A percentile compares a stretch with the other conserved stretches of the same genome.
Evolutionary conservation across 2,329 filamentous ascomycete species (phyloP).

Genomic region (Cytospora mali): DNA sequence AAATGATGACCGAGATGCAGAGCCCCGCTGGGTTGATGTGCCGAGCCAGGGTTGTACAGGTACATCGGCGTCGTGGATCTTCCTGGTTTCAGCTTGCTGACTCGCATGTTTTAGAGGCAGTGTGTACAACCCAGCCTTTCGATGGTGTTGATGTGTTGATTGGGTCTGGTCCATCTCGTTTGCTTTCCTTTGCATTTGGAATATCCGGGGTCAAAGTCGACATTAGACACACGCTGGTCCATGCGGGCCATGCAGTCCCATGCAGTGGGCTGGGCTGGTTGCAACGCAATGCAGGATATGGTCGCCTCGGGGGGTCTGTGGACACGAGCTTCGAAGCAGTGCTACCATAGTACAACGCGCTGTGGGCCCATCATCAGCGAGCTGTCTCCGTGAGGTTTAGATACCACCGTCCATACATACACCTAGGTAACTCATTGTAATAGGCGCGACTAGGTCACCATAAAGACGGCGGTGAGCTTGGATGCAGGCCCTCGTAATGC

Average conservation of each 20-base stretch:
- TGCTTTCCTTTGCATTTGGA: constrained; percentile 11
- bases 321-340: constrained; percentile 24
- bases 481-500: not conserved
- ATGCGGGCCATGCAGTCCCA: not conserved
- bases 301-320: constrained; percentile 8
- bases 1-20: constrained; percentile 22
- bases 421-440: no score
- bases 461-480: not conserved
- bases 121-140: constrained; percentile 9
- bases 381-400: not conserved
- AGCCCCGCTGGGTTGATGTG: constrained; percentile 19
- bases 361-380: constrained; percentile 5
- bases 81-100: constrained; percentile 29
- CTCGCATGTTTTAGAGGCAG: constrained; percentile 28
- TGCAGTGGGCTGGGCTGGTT: constrained; percentile 8
- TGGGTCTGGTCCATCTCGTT: constrained; percentile 9
- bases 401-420: not conserved
- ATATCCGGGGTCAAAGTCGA: constrained; percentile 7
- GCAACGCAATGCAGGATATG: constrained; percentile 17
- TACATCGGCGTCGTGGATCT: constrained; percentile 27
- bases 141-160: constrained; percentile 8
- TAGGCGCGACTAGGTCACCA: not conserved
- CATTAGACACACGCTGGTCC: not conserved
- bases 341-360: constrained; percentile 4
- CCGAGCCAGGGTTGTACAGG: constrained; percentile 24